phyloP scores from a whole-genome alignment of 495 filamentous ascomycete genomes.

The Penicillium paradoxum region DNA sequence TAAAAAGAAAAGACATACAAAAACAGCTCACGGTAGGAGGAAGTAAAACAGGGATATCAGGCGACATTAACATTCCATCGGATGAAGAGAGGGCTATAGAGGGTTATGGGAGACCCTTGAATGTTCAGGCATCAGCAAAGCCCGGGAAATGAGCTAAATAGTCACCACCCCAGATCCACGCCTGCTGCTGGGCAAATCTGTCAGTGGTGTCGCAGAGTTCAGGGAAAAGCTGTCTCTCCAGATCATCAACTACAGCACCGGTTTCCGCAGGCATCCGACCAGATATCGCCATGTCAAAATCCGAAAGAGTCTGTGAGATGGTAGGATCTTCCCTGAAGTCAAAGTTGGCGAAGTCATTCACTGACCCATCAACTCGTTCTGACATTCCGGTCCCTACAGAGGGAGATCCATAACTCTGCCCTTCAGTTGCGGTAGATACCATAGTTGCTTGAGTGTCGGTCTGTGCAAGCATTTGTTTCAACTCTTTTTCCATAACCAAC shows the following conservation, averaged over 20 bases:
- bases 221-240: background rate
- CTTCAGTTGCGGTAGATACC: background rate
- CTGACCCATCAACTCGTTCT: background rate
- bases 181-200: background rate
- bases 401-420: too few relatives aligned
- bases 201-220: background rate
- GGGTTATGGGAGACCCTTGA: too few relatives aligned
- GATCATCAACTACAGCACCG: background rate
- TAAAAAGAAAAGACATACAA: background rate
- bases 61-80: background rate
- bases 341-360: background rate
- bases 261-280: background rate
- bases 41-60: background rate
- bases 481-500: slow-evolving; percentile 29
- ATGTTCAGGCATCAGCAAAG: background rate
- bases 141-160: background rate
- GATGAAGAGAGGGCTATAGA: background rate
- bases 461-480: slow-evolving; percentile 18
- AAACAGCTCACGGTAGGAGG: background rate
- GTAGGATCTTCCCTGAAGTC: background rate
- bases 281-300: background rate
- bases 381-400: background rate
- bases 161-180: background rate
- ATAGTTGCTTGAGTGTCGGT: background rate
- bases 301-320: background rate